Base-by-base conservation (phyloP, 345 rosid species). In the Citrus sp. region DNA sequence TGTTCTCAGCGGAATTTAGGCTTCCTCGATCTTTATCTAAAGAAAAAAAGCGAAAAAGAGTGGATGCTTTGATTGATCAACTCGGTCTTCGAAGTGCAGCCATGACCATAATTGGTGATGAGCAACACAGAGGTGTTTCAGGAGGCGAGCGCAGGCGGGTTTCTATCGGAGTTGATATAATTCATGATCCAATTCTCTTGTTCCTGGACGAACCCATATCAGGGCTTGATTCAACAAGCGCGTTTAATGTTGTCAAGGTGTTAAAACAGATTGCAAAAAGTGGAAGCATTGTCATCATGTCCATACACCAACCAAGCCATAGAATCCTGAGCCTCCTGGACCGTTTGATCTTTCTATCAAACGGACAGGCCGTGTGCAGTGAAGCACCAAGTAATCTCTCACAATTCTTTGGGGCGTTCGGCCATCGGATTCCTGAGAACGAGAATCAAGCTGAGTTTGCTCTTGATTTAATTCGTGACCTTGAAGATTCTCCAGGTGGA, bases 121-220 rank as follows among this genome's bases (percentile, higher is more conserved):
- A 95, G 80, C 97, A 96, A 1, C 99, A 95, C 51, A 83, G 98
- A 80, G 99, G 99, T 0, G 93, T 95, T 10, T 95, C 98, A 0
- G 98, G 99, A 19, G 99, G 99, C 8, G 98, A 95, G 81, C 81
- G 98, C 65, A 80, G 99, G 87, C 81, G 99, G 6, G 98, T 93
- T 70, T 92, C 99, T 3, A 92, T 92, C 2, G 97, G 97, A 67
- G 90, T 62, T 3, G 92, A 92, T 80, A 89, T 90, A 61, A 87
- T 92, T 73, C 96, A 95, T 37, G 98, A 95, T 75, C 99, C 98
- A 9, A 93, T 95, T 51, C 73, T 95, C 54, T 86, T 95, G 69
- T 90, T 95, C 56, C 93, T 95, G 1, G 99, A 95, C 24, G 99
- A 95, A 79, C 98, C 98, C 10, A 95, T 97, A 62, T 95, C 99